These are phyloP conservation scores for Fraxinus platypoda DNA, from an alignment of 305 asterid genomes.

Conservation along the genomic window DNA sequence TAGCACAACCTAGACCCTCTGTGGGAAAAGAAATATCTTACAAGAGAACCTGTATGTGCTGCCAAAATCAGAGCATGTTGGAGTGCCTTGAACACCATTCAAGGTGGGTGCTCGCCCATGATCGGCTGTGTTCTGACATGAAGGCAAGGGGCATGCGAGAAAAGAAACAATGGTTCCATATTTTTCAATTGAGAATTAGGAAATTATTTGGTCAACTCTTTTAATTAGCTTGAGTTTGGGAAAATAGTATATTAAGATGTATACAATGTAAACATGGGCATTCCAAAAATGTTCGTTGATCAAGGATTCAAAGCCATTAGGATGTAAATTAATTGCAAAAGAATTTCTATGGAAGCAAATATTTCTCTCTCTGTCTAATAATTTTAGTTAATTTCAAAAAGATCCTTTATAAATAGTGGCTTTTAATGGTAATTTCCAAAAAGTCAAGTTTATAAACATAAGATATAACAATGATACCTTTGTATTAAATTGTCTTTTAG, in stretches of 20 bases:
- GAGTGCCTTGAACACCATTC: neutral
- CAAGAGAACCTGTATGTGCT: neutral
- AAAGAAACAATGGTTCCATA: neutral
- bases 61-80: neutral
- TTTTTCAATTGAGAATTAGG: neutral
- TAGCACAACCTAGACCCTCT: neutral
- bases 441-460: neutral
- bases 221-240: neutral
- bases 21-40: neutral
- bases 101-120: neutral
- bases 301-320: neutral
- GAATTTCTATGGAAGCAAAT: neutral
- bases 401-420: neutral
- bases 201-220: neutral
- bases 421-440: neutral
- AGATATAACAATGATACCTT: neutral
- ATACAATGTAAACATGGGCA: neutral
- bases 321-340: neutral
- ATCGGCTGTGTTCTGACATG: neutral
- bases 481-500: neutral
- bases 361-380: neutral
- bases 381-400: neutral
- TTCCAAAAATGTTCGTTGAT: neutral
- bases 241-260: neutral
- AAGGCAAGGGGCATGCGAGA: neutral